Base-by-base conservation (phyloP, 805 yeast species). In the Torulaspora indica region DNA sequence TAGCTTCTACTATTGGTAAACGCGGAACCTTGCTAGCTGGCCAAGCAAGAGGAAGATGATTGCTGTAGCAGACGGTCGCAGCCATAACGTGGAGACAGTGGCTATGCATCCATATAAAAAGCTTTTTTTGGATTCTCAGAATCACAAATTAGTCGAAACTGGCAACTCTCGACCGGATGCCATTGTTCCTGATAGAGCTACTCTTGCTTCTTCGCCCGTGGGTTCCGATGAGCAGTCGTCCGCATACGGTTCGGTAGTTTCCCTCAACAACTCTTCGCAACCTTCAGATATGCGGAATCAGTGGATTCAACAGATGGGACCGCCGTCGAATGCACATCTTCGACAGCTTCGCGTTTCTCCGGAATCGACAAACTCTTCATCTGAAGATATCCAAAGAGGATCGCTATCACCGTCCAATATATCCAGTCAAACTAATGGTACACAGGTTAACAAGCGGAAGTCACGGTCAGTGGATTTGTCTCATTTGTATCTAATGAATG, bases 381-480 rank as follows among this genome's bases (percentile, higher is more conserved):
- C 40, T 15, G 49, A 46, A 35, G 46, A 42, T 15, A 31, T 31
- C 15, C 45, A 38, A 27, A 33, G 43, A 14, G n/a, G 42, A 15
- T 24, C 40, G 22, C 28, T 40, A n/a, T 35, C 39, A 15, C 48
- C 45, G 3, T 49, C 48, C 7, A 41, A 30, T n/a, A 35, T 37
- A 12, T 43, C 51, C 14, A 43, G 44, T 15, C 43, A 37, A 35
- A 31, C 38, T 17, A 40, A 29, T 12, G 42, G 43, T 10, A n/a
- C 38, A n/a, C 23, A 18, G 24, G 35, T 23, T 29, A 32, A 38
- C 8, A 55, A 51, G 38, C 60, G 63, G 38, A 54, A 57, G 28
- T 60, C 70, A 1, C 62, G 57, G 39, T 70, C 74, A 1, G 67
- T 69, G 7, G 74, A 71, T 51, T 50, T 71, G 30, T 71, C 75